Evolutionary conservation across 1,139 yeast genomes (phyloP).

Genomic region (Hemisphaericaspora subhashii): DNA sequence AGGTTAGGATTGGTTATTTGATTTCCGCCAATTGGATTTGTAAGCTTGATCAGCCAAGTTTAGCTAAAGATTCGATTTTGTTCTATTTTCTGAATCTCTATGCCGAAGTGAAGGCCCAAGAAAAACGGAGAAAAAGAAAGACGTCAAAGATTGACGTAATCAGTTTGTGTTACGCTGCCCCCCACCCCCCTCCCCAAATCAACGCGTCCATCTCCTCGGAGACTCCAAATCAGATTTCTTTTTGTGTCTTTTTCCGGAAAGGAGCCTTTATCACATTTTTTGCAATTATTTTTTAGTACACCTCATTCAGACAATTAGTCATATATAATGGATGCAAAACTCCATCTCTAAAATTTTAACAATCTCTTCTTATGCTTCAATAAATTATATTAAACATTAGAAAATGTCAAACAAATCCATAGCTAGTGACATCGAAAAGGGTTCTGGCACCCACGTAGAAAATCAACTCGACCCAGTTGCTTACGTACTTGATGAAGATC

Average conservation of each 20-base stretch:
- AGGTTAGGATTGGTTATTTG: too few species aligned
- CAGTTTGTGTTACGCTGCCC: neutral
- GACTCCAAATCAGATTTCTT: neutral
- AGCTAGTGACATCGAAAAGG: conserved; percentile 13
- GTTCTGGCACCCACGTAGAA: conserved; percentile 6
- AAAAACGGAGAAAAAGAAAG: neutral
- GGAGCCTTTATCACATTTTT: too few species aligned
- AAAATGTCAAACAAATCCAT: conserved; percentile 6
- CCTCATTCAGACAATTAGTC: too few species aligned
- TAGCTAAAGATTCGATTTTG: too few species aligned
- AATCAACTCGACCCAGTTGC: conserved; percentile 6
- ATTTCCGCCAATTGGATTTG: too few species aligned
- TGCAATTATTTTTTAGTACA: too few species aligned
- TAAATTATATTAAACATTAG: neutral
- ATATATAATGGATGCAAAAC: neutral
- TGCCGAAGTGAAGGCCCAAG: too few species aligned
- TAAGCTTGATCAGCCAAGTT: too few species aligned
- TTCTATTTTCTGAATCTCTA: neutral
- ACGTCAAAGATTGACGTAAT: neutral
- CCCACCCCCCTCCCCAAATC: neutral
- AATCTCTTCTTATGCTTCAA: neutral
- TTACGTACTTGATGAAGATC: conserved; percentile 17
- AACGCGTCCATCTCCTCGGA: neutral
- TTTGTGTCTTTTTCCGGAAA: neutral
- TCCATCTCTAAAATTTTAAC: neutral